phyloP scores from a whole-genome alignment of 176 grass and related monocot species.

The Rhipidocladum racemiflorum region DNA sequence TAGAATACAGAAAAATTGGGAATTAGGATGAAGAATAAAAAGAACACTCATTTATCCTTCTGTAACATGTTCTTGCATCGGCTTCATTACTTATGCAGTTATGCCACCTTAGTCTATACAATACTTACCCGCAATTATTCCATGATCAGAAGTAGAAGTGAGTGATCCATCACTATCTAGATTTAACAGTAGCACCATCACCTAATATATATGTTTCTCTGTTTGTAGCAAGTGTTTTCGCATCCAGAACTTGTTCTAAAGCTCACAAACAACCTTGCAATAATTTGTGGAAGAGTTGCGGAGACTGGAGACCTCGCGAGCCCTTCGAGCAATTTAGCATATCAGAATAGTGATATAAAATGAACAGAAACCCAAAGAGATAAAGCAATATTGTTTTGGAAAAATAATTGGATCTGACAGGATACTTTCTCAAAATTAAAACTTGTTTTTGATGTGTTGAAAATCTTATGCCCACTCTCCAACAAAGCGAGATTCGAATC shows the following conservation, averaged over 20 bases:
- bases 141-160: neutral
- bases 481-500: slow-evolving; percentile 6
- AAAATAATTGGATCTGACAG: neutral
- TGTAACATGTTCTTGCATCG: neutral
- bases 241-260: neutral
- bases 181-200: neutral
- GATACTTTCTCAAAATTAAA: neutral
- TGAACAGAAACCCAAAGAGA: neutral
- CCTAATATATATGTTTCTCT: neutral
- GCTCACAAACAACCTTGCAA: slow-evolving; percentile 19
- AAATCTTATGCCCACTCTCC: slow-evolving; percentile 27
- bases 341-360: neutral
- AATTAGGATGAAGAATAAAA: neutral
- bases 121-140: neutral
- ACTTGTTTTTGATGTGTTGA: neutral
- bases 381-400: neutral
- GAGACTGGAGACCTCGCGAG: slow-evolving; percentile 43
- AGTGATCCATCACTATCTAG: neutral
- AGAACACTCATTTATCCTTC: neutral
- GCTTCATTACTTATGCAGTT: neutral
- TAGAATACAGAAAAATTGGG: no score
- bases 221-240: neutral
- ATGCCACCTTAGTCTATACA: neutral
- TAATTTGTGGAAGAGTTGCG: slow-evolving; percentile 49
- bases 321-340: slow-evolving; percentile 1